Base-by-base conservation (phyloP, 805 yeast genomes). In the Barnettozyma botsteinii region DNA sequence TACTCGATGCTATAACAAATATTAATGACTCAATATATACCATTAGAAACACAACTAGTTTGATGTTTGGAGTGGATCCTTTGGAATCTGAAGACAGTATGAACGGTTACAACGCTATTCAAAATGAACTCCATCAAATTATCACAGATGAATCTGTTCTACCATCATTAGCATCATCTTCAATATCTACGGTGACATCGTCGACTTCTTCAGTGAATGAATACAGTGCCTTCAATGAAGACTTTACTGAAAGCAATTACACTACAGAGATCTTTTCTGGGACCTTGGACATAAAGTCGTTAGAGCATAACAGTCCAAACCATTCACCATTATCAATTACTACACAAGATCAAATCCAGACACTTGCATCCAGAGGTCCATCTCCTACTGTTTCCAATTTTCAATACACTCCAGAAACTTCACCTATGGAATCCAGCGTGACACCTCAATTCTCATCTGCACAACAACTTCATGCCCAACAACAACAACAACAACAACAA, bases 351-450 rank as follows among this genome's bases (percentile, higher is more conserved):
- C n/a, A n/a, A n/a, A n/a, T n/a, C n/a, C n/a, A n/a, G 6, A 15
- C 24, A n/a, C 10, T 13, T 11, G 4, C 19, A 3, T 20, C 4
- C 17, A 21, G 21, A 29, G 9, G 11, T 7, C 33, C 7, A 6
- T 9, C n/a, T 2, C 29, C 35, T 23, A 22, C 18, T 10, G 28
- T 14, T 18, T n/a, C 17, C 10, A 28, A 31, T 9, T 36, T 24
- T 12, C 12, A 21, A 4, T 26, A 31, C 19, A 31, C 26, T 2
- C 38, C 41, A 7, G 34, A 19, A 13, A n/a, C 31, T 5, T 35
- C 42, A 4, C 42, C 45, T 11, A 8, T 26, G 10, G n/a, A 31
- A 18, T 34, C 38, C 13, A 18, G 26, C 12, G 19, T 28, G 7
- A 18, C 33, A 23, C 26, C 35, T n/a, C n/a, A n/a, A n/a, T n/a